These are phyloP conservation scores for Fusarium siculi DNA, from an alignment of 2,329 filamentous ascomycete genomes.

Conservation along the genomic window DNA sequence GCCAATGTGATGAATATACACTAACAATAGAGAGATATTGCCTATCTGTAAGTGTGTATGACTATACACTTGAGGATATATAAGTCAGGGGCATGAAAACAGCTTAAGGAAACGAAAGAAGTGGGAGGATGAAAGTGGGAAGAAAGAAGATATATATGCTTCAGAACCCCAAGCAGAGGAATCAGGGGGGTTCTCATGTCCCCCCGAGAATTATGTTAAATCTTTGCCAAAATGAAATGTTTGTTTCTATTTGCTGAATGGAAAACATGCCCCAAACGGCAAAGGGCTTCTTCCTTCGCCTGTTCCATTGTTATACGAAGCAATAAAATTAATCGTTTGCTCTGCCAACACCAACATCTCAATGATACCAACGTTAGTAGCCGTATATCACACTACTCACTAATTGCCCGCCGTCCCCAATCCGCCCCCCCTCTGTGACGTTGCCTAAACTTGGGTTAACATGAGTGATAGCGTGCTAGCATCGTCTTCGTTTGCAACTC, in stretches of 20 bases:
- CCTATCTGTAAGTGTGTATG: accelerated
- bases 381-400: no score
- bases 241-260: accelerated
- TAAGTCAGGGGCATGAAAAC: no score
- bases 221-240: accelerated
- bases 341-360: background rate
- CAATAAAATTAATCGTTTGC: background rate
- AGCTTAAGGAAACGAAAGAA: background rate
- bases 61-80: background rate
- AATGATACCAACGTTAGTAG: background rate
- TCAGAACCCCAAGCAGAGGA: background rate
- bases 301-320: background rate
- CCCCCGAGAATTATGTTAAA: background rate
- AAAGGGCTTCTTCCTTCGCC: background rate
- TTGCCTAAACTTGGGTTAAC: background rate
- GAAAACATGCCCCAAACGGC: background rate
- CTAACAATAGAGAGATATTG: accelerated
- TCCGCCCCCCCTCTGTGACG: accelerated
- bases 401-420: background rate
- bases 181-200: background rate
- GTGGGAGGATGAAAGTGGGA: no score
- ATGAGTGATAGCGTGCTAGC: background rate
- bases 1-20: background rate
- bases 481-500: background rate
- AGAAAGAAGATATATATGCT: background rate